These are phyloP conservation scores for Gymnopilus dilepis DNA, from an alignment of 768 basidiomycete species.

Conservation along the genomic window DNA sequence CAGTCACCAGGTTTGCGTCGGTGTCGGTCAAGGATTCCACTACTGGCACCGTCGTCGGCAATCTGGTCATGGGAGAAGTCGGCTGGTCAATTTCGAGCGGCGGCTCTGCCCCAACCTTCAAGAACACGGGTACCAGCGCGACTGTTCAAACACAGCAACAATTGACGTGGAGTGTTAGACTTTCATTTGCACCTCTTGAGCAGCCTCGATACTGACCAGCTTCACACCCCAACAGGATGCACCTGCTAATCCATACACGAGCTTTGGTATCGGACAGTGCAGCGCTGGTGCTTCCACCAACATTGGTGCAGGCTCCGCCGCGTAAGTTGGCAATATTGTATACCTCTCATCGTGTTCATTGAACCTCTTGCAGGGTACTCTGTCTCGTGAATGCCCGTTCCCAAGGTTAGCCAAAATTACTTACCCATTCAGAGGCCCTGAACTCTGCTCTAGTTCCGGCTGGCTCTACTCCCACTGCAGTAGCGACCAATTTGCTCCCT, in stretches of 20 bases:
- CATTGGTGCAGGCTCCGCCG: neutral
- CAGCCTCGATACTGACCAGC: neutral
- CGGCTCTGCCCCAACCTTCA: neutral
- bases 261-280: neutral
- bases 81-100: neutral
- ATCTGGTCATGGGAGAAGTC: neutral
- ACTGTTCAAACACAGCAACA: slow-evolving; percentile 1
- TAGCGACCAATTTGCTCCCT: neutral
- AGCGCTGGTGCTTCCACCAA: neutral
- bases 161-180: neutral
- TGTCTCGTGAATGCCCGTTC: neutral
- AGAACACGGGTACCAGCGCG: neutral
- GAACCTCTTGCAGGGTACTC: neutral
- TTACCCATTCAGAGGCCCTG: neutral
- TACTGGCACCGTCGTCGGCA: neutral
- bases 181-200: neutral
- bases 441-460: neutral
- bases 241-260: neutral
- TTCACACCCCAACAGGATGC: neutral
- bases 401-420: neutral
- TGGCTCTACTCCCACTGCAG: neutral
- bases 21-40: neutral
- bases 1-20: neutral
- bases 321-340: neutral
- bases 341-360: neutral